These are phyloP conservation scores for Aspergillus sergii DNA, from an alignment of 2,329 filamentous ascomycete species.

Conservation along the genomic window DNA sequence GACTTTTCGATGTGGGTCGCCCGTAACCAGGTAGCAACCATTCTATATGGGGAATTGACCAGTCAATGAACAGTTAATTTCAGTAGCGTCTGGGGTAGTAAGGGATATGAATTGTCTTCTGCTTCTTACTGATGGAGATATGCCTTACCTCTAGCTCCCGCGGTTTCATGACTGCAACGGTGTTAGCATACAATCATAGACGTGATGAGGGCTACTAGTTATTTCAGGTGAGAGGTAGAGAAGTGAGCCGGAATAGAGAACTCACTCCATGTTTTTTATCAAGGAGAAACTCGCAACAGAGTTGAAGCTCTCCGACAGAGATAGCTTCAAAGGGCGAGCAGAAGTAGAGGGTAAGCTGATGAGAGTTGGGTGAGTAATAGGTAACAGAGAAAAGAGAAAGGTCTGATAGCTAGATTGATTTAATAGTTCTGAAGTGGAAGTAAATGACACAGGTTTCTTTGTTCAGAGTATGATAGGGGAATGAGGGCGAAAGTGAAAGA, in stretches of 20 bases:
- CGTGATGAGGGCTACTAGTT: neutral
- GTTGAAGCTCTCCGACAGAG: no score
- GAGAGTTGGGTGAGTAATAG: neutral
- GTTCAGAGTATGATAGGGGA: neutral
- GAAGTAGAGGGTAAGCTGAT: neutral
- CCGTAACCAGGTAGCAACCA: slow-evolving; percentile 29
- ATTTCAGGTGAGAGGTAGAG: neutral
- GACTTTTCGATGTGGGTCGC: neutral
- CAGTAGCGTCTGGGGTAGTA: neutral
- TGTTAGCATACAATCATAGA: slow-evolving; percentile 4
- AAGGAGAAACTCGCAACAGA: neutral
- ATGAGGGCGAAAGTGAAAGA: neutral
- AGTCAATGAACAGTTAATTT: neutral
- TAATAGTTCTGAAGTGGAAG: neutral
- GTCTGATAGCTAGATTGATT: neutral
- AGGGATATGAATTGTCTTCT: neutral
- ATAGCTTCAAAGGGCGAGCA: neutral
- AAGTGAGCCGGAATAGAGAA: neutral
- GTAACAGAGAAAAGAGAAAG: neutral
- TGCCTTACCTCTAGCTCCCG: slow-evolving; percentile 26
- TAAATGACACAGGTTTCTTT: neutral
- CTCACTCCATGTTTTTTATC: slow-evolving; percentile 18
- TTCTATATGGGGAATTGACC: slow-evolving; percentile 14
- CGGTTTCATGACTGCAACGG: slow-evolving; percentile 22
- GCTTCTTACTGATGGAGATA: neutral